Percentiles rank a stretch among this genome's conserved stretches.
Conservation (phyloP, 768 basidiomycete genomes). For the Dioszegia hungarica region DNA sequence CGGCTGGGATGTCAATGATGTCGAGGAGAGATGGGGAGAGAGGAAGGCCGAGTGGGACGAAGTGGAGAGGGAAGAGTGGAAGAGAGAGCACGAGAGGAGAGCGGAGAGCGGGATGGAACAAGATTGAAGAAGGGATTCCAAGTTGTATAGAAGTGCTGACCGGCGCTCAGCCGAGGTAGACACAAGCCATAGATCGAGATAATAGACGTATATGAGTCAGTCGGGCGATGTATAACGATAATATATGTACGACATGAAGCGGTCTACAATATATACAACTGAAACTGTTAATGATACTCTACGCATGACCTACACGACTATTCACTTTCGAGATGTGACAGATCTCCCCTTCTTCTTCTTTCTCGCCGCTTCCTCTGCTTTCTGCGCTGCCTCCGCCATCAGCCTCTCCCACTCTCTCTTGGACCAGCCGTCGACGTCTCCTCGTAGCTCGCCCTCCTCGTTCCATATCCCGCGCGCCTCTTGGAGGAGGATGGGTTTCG, state of each 20-base stretch:
- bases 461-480: background rate
- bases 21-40: slow-evolving; percentile 94
- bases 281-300: too few relatives aligned
- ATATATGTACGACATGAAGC: too few relatives aligned
- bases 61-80: slow-evolving; percentile 71
- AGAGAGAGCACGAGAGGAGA: slow-evolving; percentile 53
- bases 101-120: background rate
- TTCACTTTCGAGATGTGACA: too few relatives aligned
- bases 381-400: background rate
- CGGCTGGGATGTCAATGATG: slow-evolving; percentile 57
- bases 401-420: background rate
- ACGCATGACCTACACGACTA: too few relatives aligned
- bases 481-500: background rate
- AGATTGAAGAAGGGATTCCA: background rate
- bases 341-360: background rate
- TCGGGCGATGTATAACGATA: too few relatives aligned
- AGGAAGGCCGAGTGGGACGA: slow-evolving; percentile 75
- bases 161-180: too few relatives aligned
- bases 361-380: background rate
- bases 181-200: too few relatives aligned
- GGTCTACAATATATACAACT: too few relatives aligned
- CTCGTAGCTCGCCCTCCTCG: background rate
- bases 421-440: background rate
- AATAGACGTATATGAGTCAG: too few relatives aligned
- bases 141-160: background rate